These are phyloP conservation scores for Neopestalotiopsis rosae DNA, from an alignment of 2,329 filamentous ascomycete species.

Conservation along the genomic window DNA sequence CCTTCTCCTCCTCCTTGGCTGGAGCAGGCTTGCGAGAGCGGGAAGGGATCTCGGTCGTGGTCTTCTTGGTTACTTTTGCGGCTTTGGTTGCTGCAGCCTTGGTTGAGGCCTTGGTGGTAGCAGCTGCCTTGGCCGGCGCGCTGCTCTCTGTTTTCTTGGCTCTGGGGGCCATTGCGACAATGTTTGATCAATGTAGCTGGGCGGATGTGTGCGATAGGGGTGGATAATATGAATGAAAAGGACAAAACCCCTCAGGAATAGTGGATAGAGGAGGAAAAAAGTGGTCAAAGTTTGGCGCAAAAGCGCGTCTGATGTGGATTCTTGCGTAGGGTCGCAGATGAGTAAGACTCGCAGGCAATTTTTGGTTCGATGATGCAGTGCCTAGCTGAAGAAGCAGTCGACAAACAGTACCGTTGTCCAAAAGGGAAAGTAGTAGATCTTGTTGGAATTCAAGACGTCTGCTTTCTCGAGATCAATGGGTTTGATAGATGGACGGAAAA, in stretches of 20 bases:
- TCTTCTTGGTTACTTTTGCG: constrained; percentile 21
- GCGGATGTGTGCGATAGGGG: constrained; percentile 2
- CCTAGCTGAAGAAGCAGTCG: neutral
- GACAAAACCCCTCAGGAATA: constrained; percentile 9
- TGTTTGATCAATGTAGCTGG: neutral
- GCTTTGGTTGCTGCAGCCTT: constrained; percentile 18
- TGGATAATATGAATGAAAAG: neutral
- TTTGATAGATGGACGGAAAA: neutral
- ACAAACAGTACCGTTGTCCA: neutral
- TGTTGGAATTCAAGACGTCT: neutral
- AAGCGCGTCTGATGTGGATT: constrained; percentile 1
- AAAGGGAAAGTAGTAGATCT: neutral
- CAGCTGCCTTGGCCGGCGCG: constrained; percentile 9
- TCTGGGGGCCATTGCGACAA: constrained; percentile 25
- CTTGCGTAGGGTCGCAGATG: neutral
- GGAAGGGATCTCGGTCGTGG: constrained; percentile 15
- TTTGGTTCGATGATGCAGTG: neutral
- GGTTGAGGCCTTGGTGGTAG: constrained; percentile 23
- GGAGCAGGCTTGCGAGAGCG: constrained; percentile 8
- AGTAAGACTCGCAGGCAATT: constrained; percentile 1
- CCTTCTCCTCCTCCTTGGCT: neutral
- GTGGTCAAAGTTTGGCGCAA: neutral
- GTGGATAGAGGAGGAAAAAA: neutral
- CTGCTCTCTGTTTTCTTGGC: neutral
- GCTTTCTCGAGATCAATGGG: constrained; percentile 11